phyloP scores from a whole-genome alignment of 1,284 basidiomycete genomes.

The Cerrena zonata region DNA sequence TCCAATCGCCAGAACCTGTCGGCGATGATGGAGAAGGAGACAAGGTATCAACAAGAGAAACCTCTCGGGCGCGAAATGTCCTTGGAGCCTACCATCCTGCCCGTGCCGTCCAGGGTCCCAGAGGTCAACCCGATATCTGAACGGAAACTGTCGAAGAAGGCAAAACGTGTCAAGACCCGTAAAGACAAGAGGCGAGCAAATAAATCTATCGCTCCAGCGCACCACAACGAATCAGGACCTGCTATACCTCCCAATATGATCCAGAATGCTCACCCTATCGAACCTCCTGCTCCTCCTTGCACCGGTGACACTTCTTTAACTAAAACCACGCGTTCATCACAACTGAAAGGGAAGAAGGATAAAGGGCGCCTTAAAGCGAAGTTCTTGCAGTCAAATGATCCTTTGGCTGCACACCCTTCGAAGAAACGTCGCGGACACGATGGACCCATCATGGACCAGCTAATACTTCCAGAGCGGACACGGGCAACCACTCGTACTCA shows the following conservation, averaged over 20 bases:
- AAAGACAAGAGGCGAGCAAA: not conserved
- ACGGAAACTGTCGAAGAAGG: not conserved
- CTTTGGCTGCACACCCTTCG: not conserved
- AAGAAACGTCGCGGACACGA: slow-evolving; percentile 1
- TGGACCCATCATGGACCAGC: not conserved
- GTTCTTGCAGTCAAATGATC: not conserved
- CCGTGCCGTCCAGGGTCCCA: not conserved
- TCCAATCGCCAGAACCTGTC: slow-evolving; percentile 4
- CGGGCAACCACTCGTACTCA: too few species aligned
- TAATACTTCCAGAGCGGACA: too few species aligned
- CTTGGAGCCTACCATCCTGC: not conserved
- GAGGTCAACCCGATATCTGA: not conserved
- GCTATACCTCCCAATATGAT: not conserved
- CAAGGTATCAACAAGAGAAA: not conserved
- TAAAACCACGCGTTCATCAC: too few species aligned
- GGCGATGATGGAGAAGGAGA: slow-evolving; percentile 1
- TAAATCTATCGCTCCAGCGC: not conserved
- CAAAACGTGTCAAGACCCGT: not conserved
- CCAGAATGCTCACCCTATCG: not conserved
- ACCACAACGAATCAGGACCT: not conserved
- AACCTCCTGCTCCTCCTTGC: not conserved
- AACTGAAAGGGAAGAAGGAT: not conserved
- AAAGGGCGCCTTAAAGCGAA: not conserved
- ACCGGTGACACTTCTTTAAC: too few species aligned
- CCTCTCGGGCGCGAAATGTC: not conserved